Base-by-base conservation (phyloP, 2,329 filamentous ascomycete genomes). In the Chaetomiaceae sp. region DNA sequence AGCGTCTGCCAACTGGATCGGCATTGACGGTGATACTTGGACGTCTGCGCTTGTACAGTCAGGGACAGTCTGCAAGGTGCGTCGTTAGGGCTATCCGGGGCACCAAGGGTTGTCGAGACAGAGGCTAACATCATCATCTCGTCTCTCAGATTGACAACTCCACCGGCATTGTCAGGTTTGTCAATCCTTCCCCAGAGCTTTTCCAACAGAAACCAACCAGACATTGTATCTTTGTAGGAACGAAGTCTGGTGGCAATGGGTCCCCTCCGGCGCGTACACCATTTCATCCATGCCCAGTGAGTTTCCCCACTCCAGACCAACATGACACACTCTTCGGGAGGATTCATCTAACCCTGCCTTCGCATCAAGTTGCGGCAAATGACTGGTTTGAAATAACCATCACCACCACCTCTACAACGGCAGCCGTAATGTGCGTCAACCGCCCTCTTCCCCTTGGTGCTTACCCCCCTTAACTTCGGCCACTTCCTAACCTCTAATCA, bases 301-400 rank as follows among this genome's bases (percentile, higher is more conserved):
- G 50, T 16, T 25, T 16, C 10, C 20, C 19, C n/a, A n/a, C n/a
- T n/a, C n/a, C n/a, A n/a, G n/a, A n/a, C n/a, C n/a, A n/a, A n/a
- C n/a, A n/a, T n/a, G n/a, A n/a, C n/a, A n/a, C n/a, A n/a, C n/a
- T n/a, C n/a, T n/a, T n/a, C n/a, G n/a, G n/a, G n/a, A n/a, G n/a
- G n/a, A n/a, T 21, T 5, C 10, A 4, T n/a, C 16, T 12, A 14
- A 13, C 19, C 2, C 6, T 21, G 16, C 10, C 17, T 19, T n/a
- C 13, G 5, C 2, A 3, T 9, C n/a, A 31, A 60, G 60, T 63
- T 5, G 23, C 44, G 5, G 31, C 55, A 17, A 53, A 58, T 13
- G 60, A 63, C 45, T 62, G 56, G 56, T 53, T 63, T 23, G 59
- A 62, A n/a, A 42, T 63, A 1, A 62, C 55, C 13, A 54, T 62